Evolutionary conservation across 345 rosid genomes (phyloP).

Genomic region (Isatis tinctoria): DNA sequence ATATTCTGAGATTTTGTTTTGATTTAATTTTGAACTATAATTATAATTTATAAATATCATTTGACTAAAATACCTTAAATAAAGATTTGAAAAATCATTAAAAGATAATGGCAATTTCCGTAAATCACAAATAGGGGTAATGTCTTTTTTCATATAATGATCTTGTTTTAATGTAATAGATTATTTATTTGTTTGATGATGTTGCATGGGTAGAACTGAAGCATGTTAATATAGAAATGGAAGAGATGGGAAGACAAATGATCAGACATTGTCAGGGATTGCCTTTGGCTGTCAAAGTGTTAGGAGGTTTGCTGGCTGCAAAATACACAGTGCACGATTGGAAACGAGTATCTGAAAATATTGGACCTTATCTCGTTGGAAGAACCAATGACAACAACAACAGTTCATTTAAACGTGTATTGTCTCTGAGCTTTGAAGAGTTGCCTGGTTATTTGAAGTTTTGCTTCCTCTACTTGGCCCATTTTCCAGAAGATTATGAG

Average conservation of each 20-base stretch:
- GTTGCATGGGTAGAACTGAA: not conserved
- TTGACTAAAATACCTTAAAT: too few relatives aligned
- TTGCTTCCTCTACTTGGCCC: conserved; percentile 8
- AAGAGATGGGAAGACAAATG: not conserved
- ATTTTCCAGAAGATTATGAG: conserved; percentile 8
- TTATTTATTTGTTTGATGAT: not conserved
- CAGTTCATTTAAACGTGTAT: not conserved
- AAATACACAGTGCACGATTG: not conserved
- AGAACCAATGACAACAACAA: not conserved
- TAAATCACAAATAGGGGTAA: too few relatives aligned
- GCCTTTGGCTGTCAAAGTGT: not conserved
- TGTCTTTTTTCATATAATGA: too few relatives aligned
- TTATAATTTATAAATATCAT: too few relatives aligned
- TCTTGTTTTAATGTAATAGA: too few relatives aligned
- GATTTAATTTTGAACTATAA: too few relatives aligned
- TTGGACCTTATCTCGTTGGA: not conserved
- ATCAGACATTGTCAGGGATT: conserved; percentile 9
- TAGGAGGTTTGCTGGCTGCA: not conserved
- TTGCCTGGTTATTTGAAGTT: not conserved
- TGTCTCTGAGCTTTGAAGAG: conserved; percentile 10
- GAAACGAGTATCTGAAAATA: not conserved
- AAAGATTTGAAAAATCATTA: too few relatives aligned
- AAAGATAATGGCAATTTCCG: too few relatives aligned
- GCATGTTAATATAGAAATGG: not conserved
- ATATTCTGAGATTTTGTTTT: too few relatives aligned